Conservation (phyloP, 768 basidiomycete species). For the Podaxis sp. region DNA sequence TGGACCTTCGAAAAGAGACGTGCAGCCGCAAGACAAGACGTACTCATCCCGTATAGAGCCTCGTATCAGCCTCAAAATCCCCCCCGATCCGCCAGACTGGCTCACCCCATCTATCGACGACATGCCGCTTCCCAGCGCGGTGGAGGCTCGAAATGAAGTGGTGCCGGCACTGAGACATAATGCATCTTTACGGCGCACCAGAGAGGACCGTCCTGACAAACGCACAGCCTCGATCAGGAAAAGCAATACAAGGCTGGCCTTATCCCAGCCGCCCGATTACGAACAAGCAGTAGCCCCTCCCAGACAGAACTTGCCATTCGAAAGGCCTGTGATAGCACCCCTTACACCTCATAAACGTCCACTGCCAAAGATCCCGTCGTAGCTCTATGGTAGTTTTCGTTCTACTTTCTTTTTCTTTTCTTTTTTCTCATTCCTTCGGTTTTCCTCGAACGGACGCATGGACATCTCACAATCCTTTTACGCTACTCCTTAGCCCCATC, state of each 20-base stretch:
- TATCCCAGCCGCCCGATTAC: background rate
- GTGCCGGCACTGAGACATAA: too few species aligned
- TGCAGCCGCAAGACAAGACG: background rate
- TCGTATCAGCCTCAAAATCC: background rate
- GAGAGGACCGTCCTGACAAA: background rate
- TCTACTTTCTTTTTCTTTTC: background rate
- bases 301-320: background rate
- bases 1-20: background rate
- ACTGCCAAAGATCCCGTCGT: background rate
- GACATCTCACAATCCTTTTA: background rate
- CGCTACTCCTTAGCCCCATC: background rate
- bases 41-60: background rate
- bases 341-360: constrained; percentile 1
- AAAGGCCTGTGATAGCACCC: background rate
- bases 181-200: background rate
- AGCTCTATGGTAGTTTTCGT: background rate
- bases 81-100: constrained; percentile 1
- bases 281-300: background rate
- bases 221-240: background rate
- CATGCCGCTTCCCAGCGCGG: background rate
- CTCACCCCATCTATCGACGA: background rate
- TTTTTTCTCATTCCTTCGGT: background rate
- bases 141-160: background rate
- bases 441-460: background rate
- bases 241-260: background rate